These are phyloP conservation scores for Glaciozyma martinii DNA, from an alignment of 768 basidiomycete genomes.

Conservation along the genomic window DNA sequence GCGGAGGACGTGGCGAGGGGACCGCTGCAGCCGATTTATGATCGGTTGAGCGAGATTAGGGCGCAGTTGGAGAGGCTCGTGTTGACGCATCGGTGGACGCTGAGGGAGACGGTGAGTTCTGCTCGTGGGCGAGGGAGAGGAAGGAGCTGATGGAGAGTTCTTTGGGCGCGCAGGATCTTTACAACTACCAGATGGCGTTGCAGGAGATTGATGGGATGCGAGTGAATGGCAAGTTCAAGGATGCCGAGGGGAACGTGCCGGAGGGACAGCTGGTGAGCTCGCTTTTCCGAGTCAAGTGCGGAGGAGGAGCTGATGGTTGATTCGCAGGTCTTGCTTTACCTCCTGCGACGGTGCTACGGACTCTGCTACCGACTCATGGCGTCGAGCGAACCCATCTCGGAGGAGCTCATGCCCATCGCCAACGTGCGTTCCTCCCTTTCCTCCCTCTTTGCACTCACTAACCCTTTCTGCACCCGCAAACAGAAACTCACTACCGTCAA, in stretches of 20 bases:
- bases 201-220: slow-evolving; percentile 97
- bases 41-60: slow-evolving; percentile 76
- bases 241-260: slow-evolving; percentile 82
- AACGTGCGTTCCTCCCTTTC: slow-evolving; percentile 14
- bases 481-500: slow-evolving; percentile 36
- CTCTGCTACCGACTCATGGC: slow-evolving; percentile 87
- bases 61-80: slow-evolving; percentile 82
- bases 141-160: neutral
- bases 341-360: slow-evolving; percentile 89
- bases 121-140: neutral
- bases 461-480: neutral
- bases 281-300: neutral
- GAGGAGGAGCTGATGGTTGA: neutral
- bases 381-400: slow-evolving; percentile 92
- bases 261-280: slow-evolving; percentile 82
- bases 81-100: slow-evolving; percentile 91
- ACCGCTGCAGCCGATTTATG: slow-evolving; percentile 48
- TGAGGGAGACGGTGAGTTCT: slow-evolving; percentile 56
- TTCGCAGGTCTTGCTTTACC: slow-evolving; percentile 74
- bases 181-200: slow-evolving; percentile 84
- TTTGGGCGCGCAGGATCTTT: slow-evolving; percentile 60
- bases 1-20: slow-evolving; percentile 37
- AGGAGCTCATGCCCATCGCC: slow-evolving; percentile 67
- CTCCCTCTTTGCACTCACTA: neutral
- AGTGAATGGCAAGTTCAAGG: slow-evolving; percentile 92